A percentile compares a stretch with the other conserved stretches of the same genome.
Conservation (phyloP, 1,284 basidiomycete genomes). For the Apiotrichum gamsii region DNA sequence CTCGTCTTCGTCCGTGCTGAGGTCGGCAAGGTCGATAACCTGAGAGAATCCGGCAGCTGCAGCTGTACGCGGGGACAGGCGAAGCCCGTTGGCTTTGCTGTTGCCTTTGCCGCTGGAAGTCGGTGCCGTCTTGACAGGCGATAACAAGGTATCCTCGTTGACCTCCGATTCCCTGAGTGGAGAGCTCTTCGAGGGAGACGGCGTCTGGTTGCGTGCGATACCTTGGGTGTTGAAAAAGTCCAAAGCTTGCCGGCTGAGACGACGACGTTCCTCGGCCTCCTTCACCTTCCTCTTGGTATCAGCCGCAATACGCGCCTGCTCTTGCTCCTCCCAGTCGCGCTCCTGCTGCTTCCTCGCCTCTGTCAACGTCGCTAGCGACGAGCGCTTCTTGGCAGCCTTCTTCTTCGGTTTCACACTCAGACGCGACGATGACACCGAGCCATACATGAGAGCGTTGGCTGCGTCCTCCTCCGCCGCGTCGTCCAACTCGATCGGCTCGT, state of each 20-base stretch:
- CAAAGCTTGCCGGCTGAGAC: slow-evolving; percentile 19
- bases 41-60: slow-evolving; percentile 41
- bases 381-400: slow-evolving; percentile 6
- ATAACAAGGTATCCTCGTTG: too few relatives aligned
- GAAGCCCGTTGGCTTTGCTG: background rate
- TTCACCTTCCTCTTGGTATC: background rate
- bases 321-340: background rate
- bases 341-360: background rate
- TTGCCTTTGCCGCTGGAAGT: background rate
- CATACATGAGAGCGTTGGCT: slow-evolving; percentile 13
- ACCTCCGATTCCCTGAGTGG: too few relatives aligned
- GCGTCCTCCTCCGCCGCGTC: slow-evolving; percentile 14
- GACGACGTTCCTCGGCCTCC: slow-evolving; percentile 7
- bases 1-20: slow-evolving; percentile 16
- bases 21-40: slow-evolving; percentile 29
- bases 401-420: background rate
- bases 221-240: slow-evolving; percentile 38
- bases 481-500: slow-evolving; percentile 1
- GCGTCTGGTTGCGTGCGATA: slow-evolving; percentile 14
- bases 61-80: slow-evolving; percentile 30
- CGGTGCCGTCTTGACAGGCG: background rate
- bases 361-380: background rate
- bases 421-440: background rate
- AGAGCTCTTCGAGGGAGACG: background rate
- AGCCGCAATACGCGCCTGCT: background rate